Base-by-base conservation (phyloP, 805 yeast genomes). In the Debaryomyces tyrocola region DNA sequence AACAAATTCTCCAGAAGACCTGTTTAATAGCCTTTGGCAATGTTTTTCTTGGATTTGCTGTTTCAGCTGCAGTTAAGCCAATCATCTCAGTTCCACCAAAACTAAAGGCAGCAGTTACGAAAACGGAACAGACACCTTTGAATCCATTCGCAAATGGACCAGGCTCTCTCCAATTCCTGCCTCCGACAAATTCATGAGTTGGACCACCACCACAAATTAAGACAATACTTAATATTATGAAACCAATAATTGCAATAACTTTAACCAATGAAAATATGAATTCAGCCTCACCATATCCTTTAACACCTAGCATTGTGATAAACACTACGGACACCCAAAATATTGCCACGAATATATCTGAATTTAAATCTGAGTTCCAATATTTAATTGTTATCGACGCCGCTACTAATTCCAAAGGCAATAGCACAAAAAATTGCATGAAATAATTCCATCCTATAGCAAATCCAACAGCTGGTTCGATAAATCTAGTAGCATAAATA, bases 401-500 rank as follows among this genome's bases (percentile, higher is more conserved):
- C 24, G 83, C 84, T 15, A 80, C 80, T 45, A 81, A 61, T 56
- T 82, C 85, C 44, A 78, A 64, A 2, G 86, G 85, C 46, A 81
- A 66, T 18, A 80, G 63, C 37, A 79, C 51, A 48, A 63, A 42
- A 36, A 58, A 63, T 47, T 62, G 66, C 56, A 63, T 52, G 38
- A 59, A 61, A 45, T 63, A 63, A 50, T 63, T 63, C 67, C 67
- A 63, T 4, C 62, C 68, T 27, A 62, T 49, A 20, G 67, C 64
- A 58, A 80, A 83, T 28, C 85, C 87, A 70, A 80, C 77, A 8
- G 84, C 78, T 12, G 76, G 75, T 53, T 83, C 85, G 45, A 83
- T 66, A 55, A 82, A 82, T 52, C 79, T 69, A 12, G 82, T 69
- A 7, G 84, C 77, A 61, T 78, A 83, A 15, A 84, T 77, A 37